A percentile compares a stretch with the other conserved stretches of the same genome.
phyloP scores from a whole-genome alignment of 2,329 filamentous ascomycete genomes.

The Neofusicoccum umdonicola region DNA sequence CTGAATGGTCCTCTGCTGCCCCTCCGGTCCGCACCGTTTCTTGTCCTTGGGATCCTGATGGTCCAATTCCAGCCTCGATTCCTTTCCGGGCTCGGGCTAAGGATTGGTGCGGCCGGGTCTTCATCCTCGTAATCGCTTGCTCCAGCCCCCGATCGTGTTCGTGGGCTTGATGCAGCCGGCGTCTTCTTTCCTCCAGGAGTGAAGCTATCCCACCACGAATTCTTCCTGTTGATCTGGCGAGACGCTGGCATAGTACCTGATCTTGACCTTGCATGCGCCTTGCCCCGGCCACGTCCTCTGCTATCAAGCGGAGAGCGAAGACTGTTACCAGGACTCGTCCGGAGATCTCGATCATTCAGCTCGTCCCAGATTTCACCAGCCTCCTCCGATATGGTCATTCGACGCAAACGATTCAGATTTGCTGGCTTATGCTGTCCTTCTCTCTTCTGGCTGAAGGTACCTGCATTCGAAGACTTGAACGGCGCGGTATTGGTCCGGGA shows the following conservation, averaged over 20 bases:
- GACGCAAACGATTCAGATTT: slow-evolving; percentile 26
- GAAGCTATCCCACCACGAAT: slow-evolving; percentile 12
- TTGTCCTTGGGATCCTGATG: not conserved
- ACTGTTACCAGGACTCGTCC: not conserved
- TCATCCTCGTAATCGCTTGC: slow-evolving; percentile 11
- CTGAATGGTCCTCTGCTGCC: slow-evolving; percentile 14
- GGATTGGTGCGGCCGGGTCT: not conserved
- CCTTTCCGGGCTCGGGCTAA: slow-evolving; percentile 14
- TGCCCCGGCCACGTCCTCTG: slow-evolving; percentile 3
- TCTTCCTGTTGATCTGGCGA: not conserved
- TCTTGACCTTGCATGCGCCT: not conserved
- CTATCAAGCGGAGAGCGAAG: slow-evolving; percentile 1
- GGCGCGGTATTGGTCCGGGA: slow-evolving; percentile 34
- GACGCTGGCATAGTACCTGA: not conserved
- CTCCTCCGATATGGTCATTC: slow-evolving; percentile 60
- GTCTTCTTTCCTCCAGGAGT: not conserved
- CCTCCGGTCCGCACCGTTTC: not conserved
- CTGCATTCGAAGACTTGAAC: not conserved
- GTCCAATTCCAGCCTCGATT: slow-evolving; percentile 4
- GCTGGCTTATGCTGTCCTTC: not conserved
- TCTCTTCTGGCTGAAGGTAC: not conserved
- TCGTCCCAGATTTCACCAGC: slow-evolving; percentile 84
- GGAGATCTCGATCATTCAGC: slow-evolving; percentile 67
- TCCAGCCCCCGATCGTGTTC: not conserved
- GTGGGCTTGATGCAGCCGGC: not conserved